Evolutionary conservation across 208 protist genomes (phyloP).

Genomic region (Trichomonas vaginalis): DNA sequence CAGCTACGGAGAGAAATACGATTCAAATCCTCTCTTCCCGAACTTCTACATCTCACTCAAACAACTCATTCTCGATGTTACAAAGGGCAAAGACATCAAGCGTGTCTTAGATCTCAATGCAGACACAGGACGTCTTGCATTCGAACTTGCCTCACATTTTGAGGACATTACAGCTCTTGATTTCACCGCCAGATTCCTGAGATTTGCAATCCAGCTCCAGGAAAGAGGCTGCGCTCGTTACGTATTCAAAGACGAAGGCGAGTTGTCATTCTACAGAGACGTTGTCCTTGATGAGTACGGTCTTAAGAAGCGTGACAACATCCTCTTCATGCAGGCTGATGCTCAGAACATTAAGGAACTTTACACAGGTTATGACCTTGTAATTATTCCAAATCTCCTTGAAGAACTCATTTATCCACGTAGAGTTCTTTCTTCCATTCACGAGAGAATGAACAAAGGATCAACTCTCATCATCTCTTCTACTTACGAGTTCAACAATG

Average conservation of each 20-base stretch:
- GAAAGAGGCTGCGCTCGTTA: background rate
- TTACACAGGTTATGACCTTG: constrained; percentile 26
- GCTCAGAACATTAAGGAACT: constrained; percentile 21
- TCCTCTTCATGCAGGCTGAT: constrained; percentile 36
- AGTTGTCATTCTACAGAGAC: background rate
- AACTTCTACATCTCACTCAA: background rate
- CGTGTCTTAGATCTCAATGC: constrained; percentile 40
- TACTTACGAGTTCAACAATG: constrained; percentile 35
- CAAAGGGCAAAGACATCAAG: background rate
- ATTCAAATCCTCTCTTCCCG: background rate
- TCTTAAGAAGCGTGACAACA: background rate
- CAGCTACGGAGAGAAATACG: background rate
- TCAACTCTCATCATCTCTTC: constrained; percentile 34
- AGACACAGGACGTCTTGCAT: constrained; percentile 34
- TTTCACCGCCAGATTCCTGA: constrained; percentile 28
- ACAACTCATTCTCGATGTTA: background rate
- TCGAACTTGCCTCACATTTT: constrained; percentile 40
- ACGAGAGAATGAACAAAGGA: constrained; percentile 30
- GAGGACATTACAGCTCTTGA: constrained; percentile 32
- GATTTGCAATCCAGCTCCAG: constrained; percentile 19
- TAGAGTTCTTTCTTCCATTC: constrained; percentile 1
- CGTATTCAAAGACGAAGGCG: constrained; percentile 2
- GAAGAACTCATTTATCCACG: constrained; percentile 27
- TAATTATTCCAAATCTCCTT: constrained; percentile 36
- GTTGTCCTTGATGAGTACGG: background rate